A percentile compares a stretch with the other conserved stretches of the same genome.
phyloP scores from a whole-genome alignment of 768 basidiomycete genomes.

The Hysterangium stoloniferum region DNA sequence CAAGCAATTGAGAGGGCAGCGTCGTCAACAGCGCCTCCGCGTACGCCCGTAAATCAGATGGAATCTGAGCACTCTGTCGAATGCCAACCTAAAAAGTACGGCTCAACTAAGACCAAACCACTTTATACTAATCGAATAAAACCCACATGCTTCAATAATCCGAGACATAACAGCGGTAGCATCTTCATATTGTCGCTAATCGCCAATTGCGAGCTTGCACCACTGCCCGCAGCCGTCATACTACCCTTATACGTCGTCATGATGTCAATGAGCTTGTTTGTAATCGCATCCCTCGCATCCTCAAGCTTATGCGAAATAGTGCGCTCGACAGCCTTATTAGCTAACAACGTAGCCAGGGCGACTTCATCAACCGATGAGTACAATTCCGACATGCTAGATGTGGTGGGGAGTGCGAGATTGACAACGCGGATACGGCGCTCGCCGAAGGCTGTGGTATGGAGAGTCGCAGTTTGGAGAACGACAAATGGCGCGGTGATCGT shows the following conservation, averaged over 20 bases:
- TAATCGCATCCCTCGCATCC: conserved; percentile 79
- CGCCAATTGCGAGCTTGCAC: conserved; percentile 89
- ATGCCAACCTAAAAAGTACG: conserved; percentile 62
- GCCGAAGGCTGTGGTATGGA: conserved; percentile 90
- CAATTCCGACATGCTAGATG: conserved; percentile 78
- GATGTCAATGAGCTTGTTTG: conserved; percentile 79
- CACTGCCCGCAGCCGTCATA: conserved; percentile 90
- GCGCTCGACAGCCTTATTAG: conserved; percentile 90
- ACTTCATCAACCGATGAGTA: conserved; percentile 89
- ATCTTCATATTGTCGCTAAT: conserved; percentile 92
- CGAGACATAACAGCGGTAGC: conserved; percentile 84
- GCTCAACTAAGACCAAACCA: conserved; percentile 1
- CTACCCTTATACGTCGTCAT: conserved; percentile 87
- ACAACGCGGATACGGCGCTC: conserved; percentile 90
- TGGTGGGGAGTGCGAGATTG: conserved; percentile 82
- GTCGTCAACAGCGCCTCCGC: conserved; percentile 89
- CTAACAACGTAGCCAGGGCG: conserved; percentile 74
- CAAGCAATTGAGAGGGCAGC: conserved; percentile 80
- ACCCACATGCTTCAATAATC: conserved; percentile 86
- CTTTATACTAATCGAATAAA: neutral
- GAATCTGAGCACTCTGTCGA: conserved; percentile 93
- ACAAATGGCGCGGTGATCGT: conserved; percentile 85
- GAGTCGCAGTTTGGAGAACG: conserved; percentile 88
- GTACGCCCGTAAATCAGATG: conserved; percentile 92
- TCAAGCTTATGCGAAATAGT: conserved; percentile 80